These are phyloP conservation scores for Tetraselmis chui DNA, from an alignment of 139 green algal species.

Conservation along the genomic window DNA sequence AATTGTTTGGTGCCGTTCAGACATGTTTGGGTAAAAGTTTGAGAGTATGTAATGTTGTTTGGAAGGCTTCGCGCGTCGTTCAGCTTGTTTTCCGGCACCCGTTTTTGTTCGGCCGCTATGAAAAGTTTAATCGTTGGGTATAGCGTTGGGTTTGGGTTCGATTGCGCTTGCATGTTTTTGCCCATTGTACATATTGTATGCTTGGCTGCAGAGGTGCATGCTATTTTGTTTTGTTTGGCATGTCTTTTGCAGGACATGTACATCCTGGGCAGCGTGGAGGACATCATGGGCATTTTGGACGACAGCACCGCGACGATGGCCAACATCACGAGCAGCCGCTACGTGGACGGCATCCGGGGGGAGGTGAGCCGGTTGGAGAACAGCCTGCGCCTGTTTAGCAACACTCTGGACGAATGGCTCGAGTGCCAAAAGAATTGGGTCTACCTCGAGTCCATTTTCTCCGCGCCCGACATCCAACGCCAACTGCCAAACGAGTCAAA, in stretches of 20 bases:
- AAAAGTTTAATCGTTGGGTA: too few relatives aligned
- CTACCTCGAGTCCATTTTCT: slow-evolving; percentile 17
- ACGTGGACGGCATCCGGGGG: slow-evolving; percentile 16
- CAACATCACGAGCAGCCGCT: slow-evolving; percentile 1
- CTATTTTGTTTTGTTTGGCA: too few relatives aligned
- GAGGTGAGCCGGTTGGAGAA: slow-evolving; percentile 28
- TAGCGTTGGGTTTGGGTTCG: too few relatives aligned
- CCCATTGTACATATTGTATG: too few relatives aligned
- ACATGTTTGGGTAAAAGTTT: too few relatives aligned
- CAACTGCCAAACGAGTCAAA: slow-evolving; percentile 15
- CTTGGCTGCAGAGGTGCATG: too few relatives aligned
- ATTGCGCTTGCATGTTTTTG: too few relatives aligned
- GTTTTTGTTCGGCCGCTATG: too few relatives aligned
- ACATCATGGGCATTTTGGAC: slow-evolving; percentile 10
- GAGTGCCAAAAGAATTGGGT: slow-evolving; percentile 18
- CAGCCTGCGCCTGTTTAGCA: slow-evolving; percentile 53
- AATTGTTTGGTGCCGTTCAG: too few relatives aligned
- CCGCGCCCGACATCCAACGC: slow-evolving; percentile 16
- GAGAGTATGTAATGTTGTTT: too few relatives aligned
- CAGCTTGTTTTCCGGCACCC: too few relatives aligned
- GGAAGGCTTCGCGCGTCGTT: too few relatives aligned
- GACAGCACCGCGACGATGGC: slow-evolving; percentile 13
- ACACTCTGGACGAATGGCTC: slow-evolving; percentile 66
- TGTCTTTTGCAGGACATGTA: slow-evolving; percentile 13
- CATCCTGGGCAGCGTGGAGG: slow-evolving; percentile 11